phyloP scores from a whole-genome alignment of 495 filamentous ascomycete species.

The Neurospora pannonica region DNA sequence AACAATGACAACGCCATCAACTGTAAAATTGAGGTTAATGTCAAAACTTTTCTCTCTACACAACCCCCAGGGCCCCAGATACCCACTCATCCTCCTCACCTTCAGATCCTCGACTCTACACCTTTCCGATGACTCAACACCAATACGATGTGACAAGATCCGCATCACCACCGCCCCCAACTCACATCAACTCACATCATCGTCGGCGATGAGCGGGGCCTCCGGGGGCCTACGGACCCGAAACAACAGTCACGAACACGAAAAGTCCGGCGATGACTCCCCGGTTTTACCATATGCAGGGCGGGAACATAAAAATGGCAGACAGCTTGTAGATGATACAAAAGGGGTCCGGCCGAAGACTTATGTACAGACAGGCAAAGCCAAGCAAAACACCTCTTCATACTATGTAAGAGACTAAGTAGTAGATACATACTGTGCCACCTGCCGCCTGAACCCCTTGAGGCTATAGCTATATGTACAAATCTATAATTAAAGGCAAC shows the following conservation, averaged over 20 bases:
- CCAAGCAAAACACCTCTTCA: not conserved
- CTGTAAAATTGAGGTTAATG: too few relatives aligned
- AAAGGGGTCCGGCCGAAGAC: not conserved
- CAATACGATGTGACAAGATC: not conserved
- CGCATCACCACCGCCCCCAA: not conserved
- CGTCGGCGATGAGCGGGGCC: not conserved
- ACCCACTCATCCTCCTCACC: too few relatives aligned
- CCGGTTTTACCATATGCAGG: not conserved
- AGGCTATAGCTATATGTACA: too few relatives aligned
- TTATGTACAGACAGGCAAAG: not conserved
- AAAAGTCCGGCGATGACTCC: not conserved
- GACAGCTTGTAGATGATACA: not conserved
- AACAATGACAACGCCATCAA: not conserved
- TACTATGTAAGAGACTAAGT: too few relatives aligned
- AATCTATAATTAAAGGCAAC: too few relatives aligned
- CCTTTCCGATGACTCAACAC: not conserved
- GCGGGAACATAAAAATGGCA: not conserved
- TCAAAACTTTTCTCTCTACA: too few relatives aligned
- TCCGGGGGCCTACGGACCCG: not conserved
- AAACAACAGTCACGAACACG: not conserved
- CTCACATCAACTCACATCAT: not conserved
- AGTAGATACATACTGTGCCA: too few relatives aligned
- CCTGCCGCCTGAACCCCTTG: too few relatives aligned
- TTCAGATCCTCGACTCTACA: not conserved
- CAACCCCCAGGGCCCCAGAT: too few relatives aligned